Percentiles rank a stretch among this genome's conserved stretches.
Evolutionary conservation across 805 yeast species (phyloP).

Genomic region (Scheffersomyces stipitis): DNA sequence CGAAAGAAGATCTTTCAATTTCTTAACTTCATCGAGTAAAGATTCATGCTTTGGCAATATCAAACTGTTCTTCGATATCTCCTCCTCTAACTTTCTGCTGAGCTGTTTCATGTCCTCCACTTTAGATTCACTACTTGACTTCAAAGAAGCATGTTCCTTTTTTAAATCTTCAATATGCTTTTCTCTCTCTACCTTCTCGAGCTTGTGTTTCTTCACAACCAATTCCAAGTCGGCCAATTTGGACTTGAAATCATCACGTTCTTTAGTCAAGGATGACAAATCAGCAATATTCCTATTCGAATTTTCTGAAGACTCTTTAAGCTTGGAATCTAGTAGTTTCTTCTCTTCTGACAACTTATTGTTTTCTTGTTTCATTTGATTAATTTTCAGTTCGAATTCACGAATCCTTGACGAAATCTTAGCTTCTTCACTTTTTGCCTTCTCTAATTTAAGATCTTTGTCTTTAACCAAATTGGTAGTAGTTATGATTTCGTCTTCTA

Average conservation of each 20-base stretch:
- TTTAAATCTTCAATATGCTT: slow-evolving; percentile 6
- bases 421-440: slow-evolving; percentile 42
- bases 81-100: slow-evolving; percentile 7
- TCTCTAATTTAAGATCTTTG: slow-evolving; percentile 46
- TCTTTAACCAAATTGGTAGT: slow-evolving; percentile 36
- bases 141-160: slow-evolving; percentile 7
- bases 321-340: slow-evolving; percentile 24
- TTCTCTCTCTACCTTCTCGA: slow-evolving; percentile 9
- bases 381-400: slow-evolving; percentile 27
- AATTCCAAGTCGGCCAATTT: slow-evolving; percentile 6
- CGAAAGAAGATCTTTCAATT: slow-evolving; percentile 11
- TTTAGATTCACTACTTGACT: slow-evolving; percentile 4
- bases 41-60: slow-evolving; percentile 8
- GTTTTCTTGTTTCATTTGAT: slow-evolving; percentile 28
- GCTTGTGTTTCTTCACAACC: slow-evolving; percentile 5
- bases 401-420: slow-evolving; percentile 25
- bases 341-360: slow-evolving; percentile 34
- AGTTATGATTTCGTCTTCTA: slow-evolving; percentile 33
- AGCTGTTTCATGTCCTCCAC: slow-evolving; percentile 7
- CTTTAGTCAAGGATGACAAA: slow-evolving; percentile 6
- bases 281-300: slow-evolving; percentile 8
- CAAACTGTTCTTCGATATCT: slow-evolving; percentile 8
- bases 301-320: slow-evolving; percentile 11
- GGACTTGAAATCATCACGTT: slow-evolving; percentile 4
- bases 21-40: slow-evolving; percentile 11